Evolutionary conservation across 129 eudicot genomes (phyloP), one percentile per base, ranked within the genome.

Genomic region (Chrysanthemum lavandulifolium): DNA sequence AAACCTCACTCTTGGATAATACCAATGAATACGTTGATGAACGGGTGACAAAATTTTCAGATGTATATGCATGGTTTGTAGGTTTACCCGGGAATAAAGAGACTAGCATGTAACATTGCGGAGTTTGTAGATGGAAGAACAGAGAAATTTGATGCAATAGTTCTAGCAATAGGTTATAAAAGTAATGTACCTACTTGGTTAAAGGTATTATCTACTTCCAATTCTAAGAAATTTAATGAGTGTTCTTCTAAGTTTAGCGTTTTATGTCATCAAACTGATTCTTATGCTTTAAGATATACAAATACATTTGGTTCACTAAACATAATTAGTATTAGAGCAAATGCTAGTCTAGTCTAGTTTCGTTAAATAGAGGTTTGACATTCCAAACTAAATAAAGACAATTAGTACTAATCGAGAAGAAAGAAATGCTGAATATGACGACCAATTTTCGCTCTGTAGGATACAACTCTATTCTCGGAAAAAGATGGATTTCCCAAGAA

Each of bases 161-260:
- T 86, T 61, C 71, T 86, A n/a, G 91, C 87, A 10, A 86, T 88
- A 14, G 91, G 91, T 29, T 86, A 76, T 56, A 86, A 68, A 77
- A 83, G 81, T 69, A 86, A 86, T 65, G 87, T 83, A 33, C 91
- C 87, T 1, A 48, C 77, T 70, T 86, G 91, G 91, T 80, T 86
- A 60, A 86, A 74, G 91, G 91, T 86, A 79, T 27, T 5, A 25
- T 47, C 61, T 27, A 55, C 36, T 52, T 67, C 19, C 19, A 55
- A 43, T 55, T 54, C 25, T 64, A 36, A 36, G 43, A 36, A 36
- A 36, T 36, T 36, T 36, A 5, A 36, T 36, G 43, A 36, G 43
- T 36, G 2, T 36, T 36, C 6, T 36, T 36, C 3, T 33, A 33
- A 5, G 33, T 29, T 29, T 29, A 29, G 33, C 33, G 4, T 29